Evolutionary conservation across 2,329 filamentous ascomycete genomes (phyloP), one percentile per base, ranked within the genome.

Genomic region (Cladosporium sp.): DNA sequence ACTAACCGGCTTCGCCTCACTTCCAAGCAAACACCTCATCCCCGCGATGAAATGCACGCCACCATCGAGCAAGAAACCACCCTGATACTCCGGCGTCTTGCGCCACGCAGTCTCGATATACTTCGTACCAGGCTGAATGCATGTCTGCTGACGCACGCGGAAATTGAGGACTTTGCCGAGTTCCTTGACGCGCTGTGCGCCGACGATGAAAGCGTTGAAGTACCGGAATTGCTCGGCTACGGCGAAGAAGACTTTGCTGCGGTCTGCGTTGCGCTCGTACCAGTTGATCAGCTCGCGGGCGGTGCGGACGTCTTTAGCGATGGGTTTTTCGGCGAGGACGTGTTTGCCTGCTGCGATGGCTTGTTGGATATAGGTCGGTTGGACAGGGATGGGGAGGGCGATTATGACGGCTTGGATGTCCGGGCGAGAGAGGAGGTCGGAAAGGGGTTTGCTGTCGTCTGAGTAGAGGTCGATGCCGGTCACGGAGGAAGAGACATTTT

Each of bases 191-290:
- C 78, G 70, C 49, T 73, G 59, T 0, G 71, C 69, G 0, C 74
- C 85, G 58, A 77, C 78, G 11, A 67, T 52, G 61, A 82, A 82
- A 9, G 73, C 72, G 24, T 78, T 72, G 50, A 80, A 66, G 69
- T 82, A 89, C 43, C 87, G 78, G 63, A 82, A 86, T 68, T 91
- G 89, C 68, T 91, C 88, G 0, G 85, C 87, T 3, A 91, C 76
- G 12, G 74, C 73, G 69, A 82, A 81, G 11, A 45, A 53, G 18
- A 67, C 58, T 45, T 68, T 69, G 44, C 56, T 64, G 6, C 62
- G 61, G 40, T 68, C 60, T 50, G 73, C 70, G 30, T 71, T 71
- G 15, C 65, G 56, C 11, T 69, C 56, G 53, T 75, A 77, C 66
- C 72, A 79, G 6, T 69, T 53, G 19, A 80, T 64, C 22, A 83